Percentiles rank a stretch among this genome's conserved stretches.
phyloP scores from a whole-genome alignment of 257 asterid genomes.

The Jaltomata sinuosa region DNA sequence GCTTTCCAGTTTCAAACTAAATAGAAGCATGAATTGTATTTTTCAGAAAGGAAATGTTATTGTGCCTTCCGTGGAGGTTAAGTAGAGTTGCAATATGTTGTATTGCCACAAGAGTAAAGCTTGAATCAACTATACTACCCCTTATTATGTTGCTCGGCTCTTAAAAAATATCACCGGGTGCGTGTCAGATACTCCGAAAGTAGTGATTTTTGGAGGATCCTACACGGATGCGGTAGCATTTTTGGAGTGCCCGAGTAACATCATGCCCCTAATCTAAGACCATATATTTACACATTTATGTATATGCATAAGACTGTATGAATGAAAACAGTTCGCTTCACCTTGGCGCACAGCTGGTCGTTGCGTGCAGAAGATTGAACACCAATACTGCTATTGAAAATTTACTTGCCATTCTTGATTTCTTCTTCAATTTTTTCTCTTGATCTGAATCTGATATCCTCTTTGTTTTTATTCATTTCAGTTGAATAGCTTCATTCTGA shows the following conservation, averaged over 20 bases:
- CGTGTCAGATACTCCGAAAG: not conserved
- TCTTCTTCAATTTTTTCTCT: not conserved
- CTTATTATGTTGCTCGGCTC: not conserved
- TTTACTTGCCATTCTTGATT: not conserved
- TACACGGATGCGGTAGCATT: not conserved
- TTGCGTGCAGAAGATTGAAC: not conserved
- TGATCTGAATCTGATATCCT: not conserved
- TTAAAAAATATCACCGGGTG: not conserved
- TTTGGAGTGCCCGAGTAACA: not conserved
- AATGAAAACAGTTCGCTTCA: not conserved
- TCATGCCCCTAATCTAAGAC: not conserved
- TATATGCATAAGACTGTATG: not conserved
- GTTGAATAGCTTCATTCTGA: slow-evolving; percentile 73
- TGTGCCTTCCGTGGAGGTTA: not conserved
- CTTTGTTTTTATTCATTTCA: slow-evolving; percentile 28
- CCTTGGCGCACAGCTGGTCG: not conserved
- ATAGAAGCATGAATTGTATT: not conserved
- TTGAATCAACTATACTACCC: not conserved
- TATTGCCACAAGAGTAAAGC: not conserved
- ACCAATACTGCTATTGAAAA: not conserved
- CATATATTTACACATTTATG: not conserved
- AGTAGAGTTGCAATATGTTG: not conserved
- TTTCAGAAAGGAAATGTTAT: not conserved
- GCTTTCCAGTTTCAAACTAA: not conserved
- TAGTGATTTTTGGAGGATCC: not conserved